These are phyloP conservation scores for Balakata baccata DNA, from an alignment of 345 rosid species.

Conservation along the genomic window DNA sequence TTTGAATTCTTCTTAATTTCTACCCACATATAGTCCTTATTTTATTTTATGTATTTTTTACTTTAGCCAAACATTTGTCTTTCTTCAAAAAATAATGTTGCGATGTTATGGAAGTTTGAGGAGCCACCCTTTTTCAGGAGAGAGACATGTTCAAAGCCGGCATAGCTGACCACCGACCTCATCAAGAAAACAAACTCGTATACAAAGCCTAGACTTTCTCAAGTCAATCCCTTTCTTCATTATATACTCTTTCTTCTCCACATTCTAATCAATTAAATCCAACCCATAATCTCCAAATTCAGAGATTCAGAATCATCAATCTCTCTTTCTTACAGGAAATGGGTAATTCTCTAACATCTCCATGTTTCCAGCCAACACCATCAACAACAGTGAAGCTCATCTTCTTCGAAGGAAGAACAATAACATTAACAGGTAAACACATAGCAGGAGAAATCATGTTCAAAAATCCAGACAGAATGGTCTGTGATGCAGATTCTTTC, in stretches of 20 bases:
- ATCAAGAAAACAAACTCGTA: background rate
- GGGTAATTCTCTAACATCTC: conserved; percentile 38
- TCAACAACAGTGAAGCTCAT: conserved; percentile 41
- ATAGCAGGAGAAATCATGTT: conserved; percentile 95
- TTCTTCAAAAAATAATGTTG: background rate
- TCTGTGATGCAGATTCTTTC: conserved; percentile 87
- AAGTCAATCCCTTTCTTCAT: conserved; percentile 23
- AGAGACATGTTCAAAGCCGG: conserved; percentile 40
- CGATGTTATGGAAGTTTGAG: background rate
- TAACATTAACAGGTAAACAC: conserved; percentile 48
- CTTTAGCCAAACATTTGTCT: too few species aligned
- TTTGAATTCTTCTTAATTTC: too few species aligned
- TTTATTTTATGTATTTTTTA: too few species aligned
- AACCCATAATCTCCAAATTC: background rate
- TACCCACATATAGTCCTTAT: too few species aligned
- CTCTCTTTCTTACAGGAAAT: conserved; percentile 17
- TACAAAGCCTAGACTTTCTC: conserved; percentile 25
- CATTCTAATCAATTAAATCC: background rate
- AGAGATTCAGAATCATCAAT: too few species aligned
- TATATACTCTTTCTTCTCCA: conserved; percentile 3
- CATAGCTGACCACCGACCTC: conserved; percentile 46
- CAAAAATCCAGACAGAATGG: conserved; percentile 69
- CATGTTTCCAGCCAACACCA: conserved; percentile 32
- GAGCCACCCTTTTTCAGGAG: background rate
- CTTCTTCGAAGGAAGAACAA: conserved; percentile 59